Evolutionary conservation across 176 grass and related monocot genomes (phyloP), one percentile per base, ranked within the genome.

Genomic region (Oryza punctata): DNA sequence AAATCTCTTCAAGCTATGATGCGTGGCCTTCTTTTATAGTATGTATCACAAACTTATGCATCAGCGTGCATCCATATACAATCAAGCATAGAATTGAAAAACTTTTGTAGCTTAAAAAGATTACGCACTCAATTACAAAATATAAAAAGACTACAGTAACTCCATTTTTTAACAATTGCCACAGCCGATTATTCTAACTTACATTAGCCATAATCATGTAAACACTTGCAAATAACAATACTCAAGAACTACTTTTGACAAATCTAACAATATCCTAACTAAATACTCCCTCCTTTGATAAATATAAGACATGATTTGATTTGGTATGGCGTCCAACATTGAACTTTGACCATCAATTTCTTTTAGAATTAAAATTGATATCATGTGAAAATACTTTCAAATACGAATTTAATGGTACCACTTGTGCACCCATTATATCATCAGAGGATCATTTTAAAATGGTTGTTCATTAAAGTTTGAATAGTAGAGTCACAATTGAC

Each of bases 101-200:
- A 45, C 10, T 78, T 65, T 78, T 78, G 59, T 61, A 78, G 37
- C 24, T 78, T 78, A 78, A 65, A 65, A 43, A 45, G 27, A 12
- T 78, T 65, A 41, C 37, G 16, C 59, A 7, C 23, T 27, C 35
- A 0, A 15, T 64, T 44, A 23, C 14, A 78, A 78, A 78, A 65
- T 65, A 45, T 25, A 10, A 40, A 63, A 78, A 43, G 9, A 65
- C 27, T 24, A 19, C 24, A 52, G 49, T 52, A 15, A 52, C 4
- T 52, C n/a, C n/a, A n/a, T n/a, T n/a, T n/a, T n/a, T n/a, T n/a
- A n/a, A n/a, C 47, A 6, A 50, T 16, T 50, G 47, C 47, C 47
- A 50, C 47, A 50, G 3, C 13, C 1, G 47, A 50, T 5, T 50
- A 50, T 50, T 50, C 15, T 16, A 50, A 50, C 16, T 54, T 54